Evolutionary conservation across 1,139 yeast genomes (phyloP).

Genomic region (Wickerhamomyces sp.): DNA sequence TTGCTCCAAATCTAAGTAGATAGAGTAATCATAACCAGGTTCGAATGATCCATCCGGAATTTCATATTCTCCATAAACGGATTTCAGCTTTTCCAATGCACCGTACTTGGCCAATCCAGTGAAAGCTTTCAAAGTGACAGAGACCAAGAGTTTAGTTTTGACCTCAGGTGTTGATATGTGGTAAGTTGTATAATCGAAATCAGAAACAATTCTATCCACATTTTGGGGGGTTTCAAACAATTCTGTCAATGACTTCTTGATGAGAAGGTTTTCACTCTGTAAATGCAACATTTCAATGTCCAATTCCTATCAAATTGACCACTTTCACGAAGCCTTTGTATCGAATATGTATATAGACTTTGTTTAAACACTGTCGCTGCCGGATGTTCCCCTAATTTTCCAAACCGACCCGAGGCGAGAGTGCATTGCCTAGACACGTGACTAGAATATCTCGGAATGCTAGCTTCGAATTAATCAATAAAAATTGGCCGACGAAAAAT

Average conservation of each 20-base stretch:
- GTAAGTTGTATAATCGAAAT: slow-evolving; percentile 92
- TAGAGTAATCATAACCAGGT: slow-evolving; percentile 76
- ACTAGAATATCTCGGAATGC: too few species aligned
- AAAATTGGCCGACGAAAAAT: too few species aligned
- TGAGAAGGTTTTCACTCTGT: slow-evolving; percentile 39
- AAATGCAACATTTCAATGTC: slow-evolving; percentile 43
- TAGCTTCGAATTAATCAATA: too few species aligned
- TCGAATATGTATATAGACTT: too few species aligned
- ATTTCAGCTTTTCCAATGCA: slow-evolving; percentile 38
- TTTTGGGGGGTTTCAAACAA: slow-evolving; percentile 40
- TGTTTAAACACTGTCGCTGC: too few species aligned
- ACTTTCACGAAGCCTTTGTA: too few species aligned
- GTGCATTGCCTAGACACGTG: too few species aligned
- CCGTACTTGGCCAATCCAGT: slow-evolving; percentile 66
- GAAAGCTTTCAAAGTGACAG: slow-evolving; percentile 75
- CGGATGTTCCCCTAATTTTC: too few species aligned
- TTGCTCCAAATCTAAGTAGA: slow-evolving; percentile 55
- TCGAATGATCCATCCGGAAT: slow-evolving; percentile 42
- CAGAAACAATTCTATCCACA: slow-evolving; percentile 88
- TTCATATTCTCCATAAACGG: slow-evolving; percentile 37
- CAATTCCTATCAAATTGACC: too few species aligned
- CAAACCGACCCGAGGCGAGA: too few species aligned
- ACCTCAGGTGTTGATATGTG: slow-evolving; percentile 81
- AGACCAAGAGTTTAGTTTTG: slow-evolving; percentile 59
- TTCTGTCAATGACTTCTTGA: slow-evolving; percentile 40